A percentile compares a stretch with the other conserved stretches of the same genome.
phyloP scores from a whole-genome alignment of 352 stramenopile species.

The Lagenidium giganteum region DNA sequence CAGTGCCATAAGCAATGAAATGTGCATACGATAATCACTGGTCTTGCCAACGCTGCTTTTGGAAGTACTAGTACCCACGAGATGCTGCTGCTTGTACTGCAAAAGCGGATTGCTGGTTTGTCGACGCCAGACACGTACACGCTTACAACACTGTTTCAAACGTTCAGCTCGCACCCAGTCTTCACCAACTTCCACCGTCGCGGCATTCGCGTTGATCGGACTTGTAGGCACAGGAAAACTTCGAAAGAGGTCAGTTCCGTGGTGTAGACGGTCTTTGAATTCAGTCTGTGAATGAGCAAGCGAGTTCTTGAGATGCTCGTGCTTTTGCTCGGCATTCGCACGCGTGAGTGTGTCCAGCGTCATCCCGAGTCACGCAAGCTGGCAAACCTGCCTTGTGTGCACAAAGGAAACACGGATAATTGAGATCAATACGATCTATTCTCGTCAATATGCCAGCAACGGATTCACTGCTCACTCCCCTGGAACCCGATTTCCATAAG shows the following conservation, averaged over 20 bases:
- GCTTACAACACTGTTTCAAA: conserved; percentile 68
- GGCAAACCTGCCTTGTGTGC: background rate
- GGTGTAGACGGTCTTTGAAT: conserved; percentile 41
- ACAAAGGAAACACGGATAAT: background rate
- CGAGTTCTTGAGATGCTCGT: conserved; percentile 53
- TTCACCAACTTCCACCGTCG: background rate
- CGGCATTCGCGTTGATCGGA: background rate
- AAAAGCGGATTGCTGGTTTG: conserved; percentile 62
- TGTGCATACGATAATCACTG: conserved; percentile 62
- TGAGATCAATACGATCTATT: too few relatives aligned
- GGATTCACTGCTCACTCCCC: too few relatives aligned
- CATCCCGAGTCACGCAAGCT: conserved; percentile 22
- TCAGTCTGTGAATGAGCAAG: conserved; percentile 33
- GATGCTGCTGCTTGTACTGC: conserved; percentile 49
- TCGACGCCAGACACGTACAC: conserved; percentile 60
- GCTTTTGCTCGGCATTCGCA: conserved; percentile 42
- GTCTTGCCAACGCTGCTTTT: conserved; percentile 26
- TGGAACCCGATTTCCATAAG: conserved; percentile 27
- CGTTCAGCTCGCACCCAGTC: conserved; percentile 55
- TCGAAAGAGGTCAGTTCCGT: conserved; percentile 47
- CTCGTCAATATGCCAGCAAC: too few relatives aligned
- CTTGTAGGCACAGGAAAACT: conserved; percentile 12
- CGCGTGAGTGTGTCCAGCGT: conserved; percentile 66
- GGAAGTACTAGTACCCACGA: conserved; percentile 1
- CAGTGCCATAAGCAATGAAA: conserved; percentile 55